These are phyloP conservation scores for Blastocystis sp. DNA, from an alignment of 352 stramenopile genomes.

Conservation along the genomic window DNA sequence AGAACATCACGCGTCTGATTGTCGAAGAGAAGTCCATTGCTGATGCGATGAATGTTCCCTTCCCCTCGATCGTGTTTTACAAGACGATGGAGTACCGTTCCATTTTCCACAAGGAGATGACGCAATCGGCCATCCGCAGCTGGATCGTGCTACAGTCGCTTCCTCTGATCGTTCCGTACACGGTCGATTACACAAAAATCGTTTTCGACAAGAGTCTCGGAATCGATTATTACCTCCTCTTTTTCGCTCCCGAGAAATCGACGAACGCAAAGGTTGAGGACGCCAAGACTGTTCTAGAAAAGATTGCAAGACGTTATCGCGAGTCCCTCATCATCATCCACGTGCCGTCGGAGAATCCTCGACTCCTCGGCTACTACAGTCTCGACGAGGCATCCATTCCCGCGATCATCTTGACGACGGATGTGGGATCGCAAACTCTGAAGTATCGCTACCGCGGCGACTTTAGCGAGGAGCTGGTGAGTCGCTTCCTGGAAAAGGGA, in stretches of 20 bases:
- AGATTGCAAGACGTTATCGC: not conserved
- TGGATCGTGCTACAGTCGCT: constrained; percentile 4
- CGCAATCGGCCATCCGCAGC: not conserved
- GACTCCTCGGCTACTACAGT: constrained; percentile 33
- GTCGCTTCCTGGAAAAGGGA: not conserved
- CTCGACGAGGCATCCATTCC: not conserved
- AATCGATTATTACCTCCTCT: not conserved
- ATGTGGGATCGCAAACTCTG: not conserved
- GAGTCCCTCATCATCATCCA: not conserved
- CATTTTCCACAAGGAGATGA: not conserved
- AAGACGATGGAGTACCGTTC: not conserved
- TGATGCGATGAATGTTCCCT: not conserved
- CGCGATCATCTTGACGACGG: not conserved
- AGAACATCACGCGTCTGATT: not conserved
- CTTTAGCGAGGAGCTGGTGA: not conserved
- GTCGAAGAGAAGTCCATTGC: not conserved
- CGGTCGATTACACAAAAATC: not conserved
- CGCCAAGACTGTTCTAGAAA: not conserved
- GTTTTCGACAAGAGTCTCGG: constrained; percentile 5
- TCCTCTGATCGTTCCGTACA: constrained; percentile 47
- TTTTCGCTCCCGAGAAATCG: not conserved
- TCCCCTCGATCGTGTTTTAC: constrained; percentile 2
- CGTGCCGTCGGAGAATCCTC: constrained; percentile 28
- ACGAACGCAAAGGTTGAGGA: not conserved
- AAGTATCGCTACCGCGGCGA: not conserved